Conservation (phyloP, 2,329 filamentous ascomycete genomes). For the Westerdykella sp. region DNA sequence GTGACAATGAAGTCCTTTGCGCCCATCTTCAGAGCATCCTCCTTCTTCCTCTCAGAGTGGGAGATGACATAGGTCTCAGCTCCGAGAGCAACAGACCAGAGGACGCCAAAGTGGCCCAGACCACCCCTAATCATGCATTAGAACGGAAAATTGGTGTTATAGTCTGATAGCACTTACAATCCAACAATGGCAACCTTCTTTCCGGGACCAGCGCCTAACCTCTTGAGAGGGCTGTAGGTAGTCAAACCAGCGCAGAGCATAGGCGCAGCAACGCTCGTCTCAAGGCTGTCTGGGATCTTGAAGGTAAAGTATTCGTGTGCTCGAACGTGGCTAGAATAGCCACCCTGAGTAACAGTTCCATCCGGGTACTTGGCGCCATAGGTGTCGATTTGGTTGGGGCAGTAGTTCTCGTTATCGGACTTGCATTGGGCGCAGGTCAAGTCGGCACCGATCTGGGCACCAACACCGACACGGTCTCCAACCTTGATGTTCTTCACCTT, state of each 20-base stretch:
- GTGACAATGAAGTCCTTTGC: constrained; percentile 56
- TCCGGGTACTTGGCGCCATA: constrained; percentile 47
- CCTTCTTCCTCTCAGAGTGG: constrained; percentile 54
- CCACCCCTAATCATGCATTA: constrained; percentile 33
- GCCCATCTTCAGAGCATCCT: constrained; percentile 53
- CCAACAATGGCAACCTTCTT: constrained; percentile 74
- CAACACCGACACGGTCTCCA: constrained; percentile 44
- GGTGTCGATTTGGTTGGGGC: constrained; percentile 45
- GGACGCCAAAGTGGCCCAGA: constrained; percentile 47
- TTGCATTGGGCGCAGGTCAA: constrained; percentile 48
- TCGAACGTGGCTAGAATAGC: constrained; percentile 62
- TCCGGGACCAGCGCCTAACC: constrained; percentile 68
- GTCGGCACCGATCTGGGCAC: constrained; percentile 46
- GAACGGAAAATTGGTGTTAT: too few species aligned
- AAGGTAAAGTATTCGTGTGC: constrained; percentile 70
- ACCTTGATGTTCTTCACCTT: constrained; percentile 46
- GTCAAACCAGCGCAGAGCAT: constrained; percentile 85
- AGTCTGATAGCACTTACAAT: constrained; percentile 38
- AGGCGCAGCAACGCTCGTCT: constrained; percentile 57
- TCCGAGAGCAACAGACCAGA: constrained; percentile 49
- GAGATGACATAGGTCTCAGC: constrained; percentile 59
- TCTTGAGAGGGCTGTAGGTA: constrained; percentile 68
- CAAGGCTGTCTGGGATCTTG: constrained; percentile 69
- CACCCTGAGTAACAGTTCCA: constrained; percentile 60
- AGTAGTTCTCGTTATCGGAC: constrained; percentile 49